phyloP scores from a whole-genome alignment of 768 basidiomycete species.

The Panaeolus cyanescens region DNA sequence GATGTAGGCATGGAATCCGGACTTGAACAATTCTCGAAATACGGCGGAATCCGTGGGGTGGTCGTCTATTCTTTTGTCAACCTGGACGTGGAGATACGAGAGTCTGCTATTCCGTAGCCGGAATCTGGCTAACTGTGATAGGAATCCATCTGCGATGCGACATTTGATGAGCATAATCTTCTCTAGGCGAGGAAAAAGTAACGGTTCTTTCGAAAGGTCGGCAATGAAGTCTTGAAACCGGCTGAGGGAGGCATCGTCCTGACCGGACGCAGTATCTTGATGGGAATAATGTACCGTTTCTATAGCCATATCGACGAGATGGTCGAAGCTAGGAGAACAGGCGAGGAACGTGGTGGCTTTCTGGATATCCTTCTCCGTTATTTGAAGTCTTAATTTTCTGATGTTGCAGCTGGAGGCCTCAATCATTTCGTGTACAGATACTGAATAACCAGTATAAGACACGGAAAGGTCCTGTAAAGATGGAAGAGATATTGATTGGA shows the following conservation, averaged over 20 bases:
- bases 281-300: background rate
- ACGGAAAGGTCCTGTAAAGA: background rate
- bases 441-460: background rate
- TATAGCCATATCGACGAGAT: background rate
- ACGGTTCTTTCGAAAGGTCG: background rate
- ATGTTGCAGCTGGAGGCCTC: background rate
- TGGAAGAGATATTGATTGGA: background rate
- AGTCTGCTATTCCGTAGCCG: background rate
- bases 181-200: background rate
- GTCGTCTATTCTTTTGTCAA: background rate
- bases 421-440: background rate
- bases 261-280: background rate
- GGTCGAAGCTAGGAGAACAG: background rate
- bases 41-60: background rate
- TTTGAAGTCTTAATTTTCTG: background rate
- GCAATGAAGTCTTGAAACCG: background rate
- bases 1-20: background rate
- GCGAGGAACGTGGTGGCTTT: background rate
- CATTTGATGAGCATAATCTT: background rate
- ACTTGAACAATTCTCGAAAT: background rate
- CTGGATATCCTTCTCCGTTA: background rate
- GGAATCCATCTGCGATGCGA: background rate
- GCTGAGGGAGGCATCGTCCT: no score
- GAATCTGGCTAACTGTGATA: background rate
- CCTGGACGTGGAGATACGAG: background rate